Conservation (phyloP, 2,329 filamentous ascomycete genomes). For the Penicillium sp. region DNA sequence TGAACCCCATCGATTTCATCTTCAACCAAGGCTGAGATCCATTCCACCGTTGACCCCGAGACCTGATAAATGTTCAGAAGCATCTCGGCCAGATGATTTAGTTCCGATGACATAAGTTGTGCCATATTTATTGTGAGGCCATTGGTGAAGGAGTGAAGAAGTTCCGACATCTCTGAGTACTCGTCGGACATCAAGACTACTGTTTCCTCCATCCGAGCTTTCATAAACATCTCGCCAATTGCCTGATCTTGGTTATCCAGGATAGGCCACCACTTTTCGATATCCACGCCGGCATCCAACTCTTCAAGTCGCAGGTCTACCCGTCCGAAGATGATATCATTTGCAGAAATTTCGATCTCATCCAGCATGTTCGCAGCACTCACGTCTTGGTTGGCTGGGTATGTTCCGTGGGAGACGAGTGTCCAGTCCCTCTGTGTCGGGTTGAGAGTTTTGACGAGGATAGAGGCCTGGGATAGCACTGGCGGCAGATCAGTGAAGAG, state of each 20-base stretch:
- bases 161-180: conserved; percentile 76
- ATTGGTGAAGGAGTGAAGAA: conserved; percentile 80
- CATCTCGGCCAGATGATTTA: conserved; percentile 78
- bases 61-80: conserved; percentile 95
- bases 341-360: conserved; percentile 48
- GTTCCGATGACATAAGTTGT: conserved; percentile 70
- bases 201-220: conserved; percentile 79
- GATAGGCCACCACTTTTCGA: conserved; percentile 86
- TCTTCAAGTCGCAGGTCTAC: conserved; percentile 82
- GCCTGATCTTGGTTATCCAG: conserved; percentile 71
- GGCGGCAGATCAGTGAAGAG: conserved; percentile 48
- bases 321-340: conserved; percentile 50
- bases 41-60: conserved; percentile 77
- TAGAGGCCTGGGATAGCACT: conserved; percentile 46
- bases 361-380: conserved; percentile 42
- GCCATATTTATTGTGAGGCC: conserved; percentile 83
- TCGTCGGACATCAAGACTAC: conserved; percentile 83
- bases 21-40: conserved; percentile 90
- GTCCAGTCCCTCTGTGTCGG: conserved; percentile 52
- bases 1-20: conserved; percentile 94
- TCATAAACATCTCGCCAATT: conserved; percentile 81
- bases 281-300: conserved; percentile 70
- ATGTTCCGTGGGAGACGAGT: conserved; percentile 45
- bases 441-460: conserved; percentile 48
- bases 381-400: conserved; percentile 42